Conservation (phyloP, 202 grass and related monocot species). For the Saccharum hybrid region DNA sequence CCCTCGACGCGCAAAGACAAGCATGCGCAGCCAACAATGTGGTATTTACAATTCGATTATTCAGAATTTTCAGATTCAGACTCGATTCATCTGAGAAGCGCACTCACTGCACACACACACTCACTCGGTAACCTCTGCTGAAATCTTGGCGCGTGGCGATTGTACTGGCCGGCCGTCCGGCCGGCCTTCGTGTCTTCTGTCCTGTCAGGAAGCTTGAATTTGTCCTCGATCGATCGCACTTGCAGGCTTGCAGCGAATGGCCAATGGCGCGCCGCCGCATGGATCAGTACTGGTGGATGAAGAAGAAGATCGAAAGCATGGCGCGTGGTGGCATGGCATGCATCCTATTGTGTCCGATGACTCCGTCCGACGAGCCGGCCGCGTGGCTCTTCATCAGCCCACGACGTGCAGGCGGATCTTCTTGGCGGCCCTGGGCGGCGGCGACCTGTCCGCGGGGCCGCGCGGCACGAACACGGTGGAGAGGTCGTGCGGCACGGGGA, state of each 20-base stretch:
- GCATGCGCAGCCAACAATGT: neutral
- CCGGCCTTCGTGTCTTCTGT: neutral
- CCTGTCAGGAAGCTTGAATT: neutral
- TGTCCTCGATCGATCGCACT: slow-evolving; percentile 7
- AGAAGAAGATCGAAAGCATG: neutral
- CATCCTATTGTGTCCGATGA: neutral
- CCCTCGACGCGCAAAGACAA: neutral
- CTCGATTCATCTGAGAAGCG: slow-evolving; percentile 2
- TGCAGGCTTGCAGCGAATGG: neutral
- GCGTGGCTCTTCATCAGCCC: neutral
- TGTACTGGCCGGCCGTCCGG: neutral
- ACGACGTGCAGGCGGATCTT: slow-evolving; percentile 44
- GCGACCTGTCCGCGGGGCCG: neutral
- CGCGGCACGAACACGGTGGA: slow-evolving; percentile 55
- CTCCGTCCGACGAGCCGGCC: neutral
- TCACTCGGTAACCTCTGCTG: neutral
- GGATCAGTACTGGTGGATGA: neutral
- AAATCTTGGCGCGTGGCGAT: slow-evolving; percentile 8
- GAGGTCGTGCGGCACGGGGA: slow-evolving; percentile 60
- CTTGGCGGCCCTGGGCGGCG: slow-evolving; percentile 6
- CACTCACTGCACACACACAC: neutral
- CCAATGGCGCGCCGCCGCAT: neutral
- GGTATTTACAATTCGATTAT: slow-evolving; percentile 46
- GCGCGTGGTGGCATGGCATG: neutral
- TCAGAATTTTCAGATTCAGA: neutral